These are phyloP conservation scores for Tolypocladium sp. DNA, from an alignment of 2,329 filamentous ascomycete species.

Conservation along the genomic window DNA sequence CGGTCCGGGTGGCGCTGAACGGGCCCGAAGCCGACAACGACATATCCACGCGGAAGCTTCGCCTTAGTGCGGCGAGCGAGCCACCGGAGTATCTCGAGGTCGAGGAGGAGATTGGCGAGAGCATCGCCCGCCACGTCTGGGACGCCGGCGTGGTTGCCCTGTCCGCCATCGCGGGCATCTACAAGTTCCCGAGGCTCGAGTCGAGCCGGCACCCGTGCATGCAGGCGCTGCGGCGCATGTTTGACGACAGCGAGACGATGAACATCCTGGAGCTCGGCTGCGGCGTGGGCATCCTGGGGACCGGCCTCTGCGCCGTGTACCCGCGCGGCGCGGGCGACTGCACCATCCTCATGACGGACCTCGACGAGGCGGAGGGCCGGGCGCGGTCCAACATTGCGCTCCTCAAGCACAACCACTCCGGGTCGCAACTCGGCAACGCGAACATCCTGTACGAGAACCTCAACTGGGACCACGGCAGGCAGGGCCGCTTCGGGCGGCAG, in stretches of 20 bases:
- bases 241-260: constrained; percentile 17
- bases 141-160: constrained; percentile 43
- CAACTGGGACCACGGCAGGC: constrained; percentile 45
- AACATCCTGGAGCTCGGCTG: constrained; percentile 46
- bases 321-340: constrained; percentile 12
- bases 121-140: constrained; percentile 51
- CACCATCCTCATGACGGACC: constrained; percentile 45
- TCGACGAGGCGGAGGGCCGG: constrained; percentile 42
- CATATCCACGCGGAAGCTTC: constrained; percentile 19
- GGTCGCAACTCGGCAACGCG: constrained; percentile 6
- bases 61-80: constrained; percentile 12
- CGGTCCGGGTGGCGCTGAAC: constrained; percentile 28
- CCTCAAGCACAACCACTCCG: constrained; percentile 9
- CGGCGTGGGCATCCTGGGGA: constrained; percentile 46
- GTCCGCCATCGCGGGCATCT: constrained; percentile 20
- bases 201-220: constrained; percentile 18
- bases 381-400: constrained; percentile 36
- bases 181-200: constrained; percentile 14
- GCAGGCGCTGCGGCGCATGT: constrained; percentile 17
- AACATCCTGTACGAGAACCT: constrained; percentile 41
- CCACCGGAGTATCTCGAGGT: constrained; percentile 26
- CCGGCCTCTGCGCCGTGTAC: constrained; percentile 33
- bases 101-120: constrained; percentile 50
- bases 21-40: constrained; percentile 11
- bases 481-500: constrained; percentile 32